phyloP scores from a whole-genome alignment of 176 grass and related monocot genomes.

The Oryza rufipogon region DNA sequence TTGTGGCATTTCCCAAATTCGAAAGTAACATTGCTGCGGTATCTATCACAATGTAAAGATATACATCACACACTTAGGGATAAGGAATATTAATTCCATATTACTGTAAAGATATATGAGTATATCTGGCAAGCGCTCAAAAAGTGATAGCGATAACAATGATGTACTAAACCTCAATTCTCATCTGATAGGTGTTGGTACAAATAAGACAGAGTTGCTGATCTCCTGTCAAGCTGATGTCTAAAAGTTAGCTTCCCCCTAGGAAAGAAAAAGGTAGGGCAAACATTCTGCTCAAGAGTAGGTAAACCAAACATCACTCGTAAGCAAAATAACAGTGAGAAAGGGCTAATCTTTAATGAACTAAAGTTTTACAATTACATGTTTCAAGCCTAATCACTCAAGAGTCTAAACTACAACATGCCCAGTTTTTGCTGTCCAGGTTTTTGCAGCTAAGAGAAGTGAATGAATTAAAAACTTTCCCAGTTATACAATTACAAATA shows the following conservation, averaged over 20 bases:
- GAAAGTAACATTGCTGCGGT: not conserved
- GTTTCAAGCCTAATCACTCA: conserved; percentile 46
- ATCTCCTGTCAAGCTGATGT: not conserved
- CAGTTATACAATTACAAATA: conserved; percentile 62
- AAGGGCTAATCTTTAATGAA: conserved; percentile 46
- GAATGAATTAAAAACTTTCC: conserved; percentile 53
- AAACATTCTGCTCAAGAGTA: not conserved
- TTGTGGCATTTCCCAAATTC: not conserved
- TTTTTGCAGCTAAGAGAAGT: conserved; percentile 46
- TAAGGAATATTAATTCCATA: not conserved
- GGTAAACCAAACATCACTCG: conserved; percentile 20
- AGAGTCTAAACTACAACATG: conserved; percentile 56
- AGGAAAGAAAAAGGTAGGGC: not conserved
- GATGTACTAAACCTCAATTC: not conserved
- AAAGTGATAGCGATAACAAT: not conserved
- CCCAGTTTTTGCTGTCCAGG: conserved; percentile 16
- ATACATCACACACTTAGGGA: not conserved
- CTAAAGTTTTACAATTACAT: conserved; percentile 54
- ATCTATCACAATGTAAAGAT: not conserved
- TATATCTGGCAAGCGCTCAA: not conserved
- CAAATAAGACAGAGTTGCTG: not conserved
- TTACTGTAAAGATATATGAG: not conserved
- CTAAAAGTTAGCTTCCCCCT: not conserved
- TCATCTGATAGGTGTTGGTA: not conserved
- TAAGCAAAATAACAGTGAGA: conserved; percentile 15